Evolutionary conservation across 495 filamentous ascomycete species (phyloP), one percentile per base, ranked within the genome.

Genomic region (Neurospora cerealis): DNA sequence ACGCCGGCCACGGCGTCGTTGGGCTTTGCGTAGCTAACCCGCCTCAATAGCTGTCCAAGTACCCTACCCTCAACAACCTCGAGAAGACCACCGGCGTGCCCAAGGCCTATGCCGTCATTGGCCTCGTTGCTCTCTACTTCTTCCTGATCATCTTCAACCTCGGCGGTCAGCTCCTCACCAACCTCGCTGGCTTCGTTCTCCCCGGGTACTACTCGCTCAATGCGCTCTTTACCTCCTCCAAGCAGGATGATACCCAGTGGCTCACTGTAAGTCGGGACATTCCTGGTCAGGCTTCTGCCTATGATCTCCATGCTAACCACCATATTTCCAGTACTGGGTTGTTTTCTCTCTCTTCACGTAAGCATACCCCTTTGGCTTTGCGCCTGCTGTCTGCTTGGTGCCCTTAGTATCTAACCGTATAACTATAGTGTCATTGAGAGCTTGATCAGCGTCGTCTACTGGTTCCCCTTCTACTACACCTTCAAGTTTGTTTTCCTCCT

Each of bases 381-480:
- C 10, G 21, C 13, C 40, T 62, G 34, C 15, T 62, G 3, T 13
- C 39, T 38, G 19, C 38, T 15, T 72, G n/a, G 21, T 41, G 40
- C 21, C 44, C 34, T 21, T 17, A 66, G 71, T 70, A 34, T 37
- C 75, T 77, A 72, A 79, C 73, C 13, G 2, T 2, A 17, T 32
- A 15, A 1, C 69, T 28, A 10, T 75, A 90, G 88, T 72, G 93
- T 98, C 39, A 77, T 98, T 82, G 96, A 99, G 90, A 96, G 93
- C 80, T 89, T 92, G 72, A 86, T 99, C 80, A 96, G 87, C 83
- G 94, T 96, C 74, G 93, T 96, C 62, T 99, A 99, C 89, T 99
- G 96, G 96, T 95, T 99, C 88, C 96, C 96, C 79, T 99, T 99
- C 89, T 99, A 99, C 90, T 99, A 93, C 85, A 96, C 95, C 85